Percentiles rank a stretch among this genome's conserved stretches.
phyloP scores from a whole-genome alignment of 352 stramenopile species.

The Albugo laibachii region DNA sequence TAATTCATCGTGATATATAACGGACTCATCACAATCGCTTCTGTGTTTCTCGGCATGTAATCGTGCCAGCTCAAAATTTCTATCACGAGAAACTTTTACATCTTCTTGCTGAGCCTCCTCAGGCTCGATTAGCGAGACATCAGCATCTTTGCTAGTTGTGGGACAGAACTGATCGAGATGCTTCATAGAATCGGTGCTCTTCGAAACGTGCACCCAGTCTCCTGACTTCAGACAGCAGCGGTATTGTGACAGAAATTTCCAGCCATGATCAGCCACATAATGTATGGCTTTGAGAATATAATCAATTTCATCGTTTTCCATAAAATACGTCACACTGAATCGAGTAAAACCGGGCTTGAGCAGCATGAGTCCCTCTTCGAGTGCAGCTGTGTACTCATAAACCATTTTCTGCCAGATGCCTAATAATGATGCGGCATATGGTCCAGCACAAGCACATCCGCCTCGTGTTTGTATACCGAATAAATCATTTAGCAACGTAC shows the following conservation, averaged over 20 bases:
- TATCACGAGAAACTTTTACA: too few species aligned
- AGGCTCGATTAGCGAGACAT: too few species aligned
- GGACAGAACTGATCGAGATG: too few species aligned
- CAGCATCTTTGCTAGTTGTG: too few species aligned
- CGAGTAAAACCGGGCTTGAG: conserved; percentile 88
- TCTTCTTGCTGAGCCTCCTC: too few species aligned
- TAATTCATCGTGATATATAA: too few species aligned
- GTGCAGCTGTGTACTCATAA: conserved; percentile 48
- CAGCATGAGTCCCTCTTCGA: conserved; percentile 78
- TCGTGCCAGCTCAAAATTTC: too few species aligned
- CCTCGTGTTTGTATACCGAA: conserved; percentile 87
- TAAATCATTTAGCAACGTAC: conserved; percentile 93
- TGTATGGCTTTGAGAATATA: conserved; percentile 88
- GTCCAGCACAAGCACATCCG: conserved; percentile 37
- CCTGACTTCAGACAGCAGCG: conserved; percentile 88
- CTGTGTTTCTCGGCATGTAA: too few species aligned
- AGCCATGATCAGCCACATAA: conserved; percentile 86
- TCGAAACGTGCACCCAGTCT: conserved; percentile 66
- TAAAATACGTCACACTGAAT: conserved; percentile 83
- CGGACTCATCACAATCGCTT: too few species aligned
- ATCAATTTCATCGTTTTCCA: conserved; percentile 65
- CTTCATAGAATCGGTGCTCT: neutral
- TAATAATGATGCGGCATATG: conserved; percentile 84
- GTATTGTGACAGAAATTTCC: conserved; percentile 89
- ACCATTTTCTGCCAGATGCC: conserved; percentile 62